Conservation (phyloP, 1,139 yeast genomes). For the Saccharomyces hybrid region DNA sequence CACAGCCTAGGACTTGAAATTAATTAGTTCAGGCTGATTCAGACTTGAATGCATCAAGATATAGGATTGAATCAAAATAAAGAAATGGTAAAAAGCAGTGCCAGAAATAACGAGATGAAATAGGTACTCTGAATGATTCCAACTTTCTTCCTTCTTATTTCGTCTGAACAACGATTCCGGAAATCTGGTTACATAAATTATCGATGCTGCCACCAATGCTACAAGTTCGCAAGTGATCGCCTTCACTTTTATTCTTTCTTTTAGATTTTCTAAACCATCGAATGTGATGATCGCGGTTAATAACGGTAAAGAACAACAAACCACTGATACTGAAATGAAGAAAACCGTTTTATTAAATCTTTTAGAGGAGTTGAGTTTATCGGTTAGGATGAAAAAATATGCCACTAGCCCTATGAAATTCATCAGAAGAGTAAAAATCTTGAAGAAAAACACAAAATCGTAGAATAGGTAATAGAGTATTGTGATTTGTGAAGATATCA, state of each 20-base stretch:
- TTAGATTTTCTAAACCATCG: neutral
- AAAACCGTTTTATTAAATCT: neutral
- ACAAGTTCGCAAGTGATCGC: neutral
- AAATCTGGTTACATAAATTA: neutral
- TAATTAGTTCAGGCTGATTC: constrained; percentile 2
- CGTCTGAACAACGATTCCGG: neutral
- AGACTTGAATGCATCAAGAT: constrained; percentile 18
- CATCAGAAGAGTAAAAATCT: constrained; percentile 32
- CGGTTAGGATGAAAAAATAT: neutral
- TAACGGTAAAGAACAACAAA: neutral
- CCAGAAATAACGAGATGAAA: constrained; percentile 76
- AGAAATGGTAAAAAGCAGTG: constrained; percentile 74
- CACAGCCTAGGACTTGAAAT: neutral
- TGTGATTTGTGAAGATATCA: constrained; percentile 11
- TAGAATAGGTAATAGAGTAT: constrained; percentile 54
- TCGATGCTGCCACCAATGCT: neutral
- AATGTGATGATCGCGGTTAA: neutral
- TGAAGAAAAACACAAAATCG: constrained; percentile 42
- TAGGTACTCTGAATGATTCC: neutral
- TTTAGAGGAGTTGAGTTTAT: neutral
- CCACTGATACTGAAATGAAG: neutral
- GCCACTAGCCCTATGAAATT: neutral
- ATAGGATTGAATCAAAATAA: constrained; percentile 45
- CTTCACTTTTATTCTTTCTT: neutral
- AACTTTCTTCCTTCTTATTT: neutral